A percentile compares a stretch with the other conserved stretches of the same genome.
These are phyloP conservation scores for Spergularia marina DNA, from an alignment of 148 eudicot species.

Conservation along the genomic window DNA sequence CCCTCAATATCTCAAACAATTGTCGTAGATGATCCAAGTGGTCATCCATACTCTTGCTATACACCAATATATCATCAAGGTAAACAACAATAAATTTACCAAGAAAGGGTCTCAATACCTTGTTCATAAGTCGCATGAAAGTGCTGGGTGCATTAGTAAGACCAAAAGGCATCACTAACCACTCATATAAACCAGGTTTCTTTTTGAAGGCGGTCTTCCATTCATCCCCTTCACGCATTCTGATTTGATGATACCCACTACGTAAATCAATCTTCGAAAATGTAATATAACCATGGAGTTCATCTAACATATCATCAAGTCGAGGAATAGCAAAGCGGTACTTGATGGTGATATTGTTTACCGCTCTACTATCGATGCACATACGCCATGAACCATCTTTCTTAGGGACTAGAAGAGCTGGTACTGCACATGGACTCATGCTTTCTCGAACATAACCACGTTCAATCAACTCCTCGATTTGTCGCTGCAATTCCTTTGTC, in stretches of 20 bases:
- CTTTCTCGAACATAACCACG: background rate
- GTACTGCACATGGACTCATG: background rate
- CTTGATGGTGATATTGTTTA: background rate
- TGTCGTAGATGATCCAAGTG: background rate
- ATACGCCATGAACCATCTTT: too few relatives aligned
- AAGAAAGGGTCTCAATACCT: too few relatives aligned
- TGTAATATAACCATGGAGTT: background rate
- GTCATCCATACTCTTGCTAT: too few relatives aligned
- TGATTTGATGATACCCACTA: conserved; percentile 4
- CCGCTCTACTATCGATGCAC: background rate
- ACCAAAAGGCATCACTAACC: too few relatives aligned
- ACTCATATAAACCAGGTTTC: too few relatives aligned
- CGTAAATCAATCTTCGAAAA: background rate
- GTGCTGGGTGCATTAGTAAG: too few relatives aligned
- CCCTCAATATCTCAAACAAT: background rate
- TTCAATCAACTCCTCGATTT: background rate
- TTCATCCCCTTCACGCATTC: background rate
- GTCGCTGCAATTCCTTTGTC: background rate
- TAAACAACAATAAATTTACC: too few relatives aligned
- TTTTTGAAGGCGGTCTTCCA: background rate
- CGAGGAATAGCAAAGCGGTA: background rate
- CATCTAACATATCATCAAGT: background rate
- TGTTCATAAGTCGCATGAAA: too few relatives aligned
- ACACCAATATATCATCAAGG: too few relatives aligned
- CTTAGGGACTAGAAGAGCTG: background rate